Percentiles rank a stretch among this genome's conserved stretches.
Conservation (phyloP, 441 rosid genomes). For the Melastoma candidum region DNA sequence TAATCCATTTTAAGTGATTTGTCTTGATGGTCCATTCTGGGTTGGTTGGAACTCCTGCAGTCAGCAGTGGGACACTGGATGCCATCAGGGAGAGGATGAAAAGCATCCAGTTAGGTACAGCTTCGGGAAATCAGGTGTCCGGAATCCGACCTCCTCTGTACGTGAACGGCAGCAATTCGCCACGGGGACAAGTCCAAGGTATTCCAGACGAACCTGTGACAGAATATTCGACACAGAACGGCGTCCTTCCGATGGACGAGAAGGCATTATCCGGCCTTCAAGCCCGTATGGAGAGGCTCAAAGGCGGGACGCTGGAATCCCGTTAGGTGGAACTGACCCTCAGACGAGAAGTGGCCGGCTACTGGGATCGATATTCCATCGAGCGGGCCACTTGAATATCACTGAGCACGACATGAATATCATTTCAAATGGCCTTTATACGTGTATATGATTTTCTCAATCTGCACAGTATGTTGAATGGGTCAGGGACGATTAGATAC, state of each 20-base stretch:
- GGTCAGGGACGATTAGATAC: no score
- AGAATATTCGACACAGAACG: slow-evolving; percentile 43
- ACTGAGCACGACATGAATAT: no score
- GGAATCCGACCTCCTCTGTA: slow-evolving; percentile 43
- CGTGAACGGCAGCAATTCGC: slow-evolving; percentile 34
- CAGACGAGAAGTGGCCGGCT: no score
- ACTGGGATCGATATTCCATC: no score
- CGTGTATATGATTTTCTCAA: no score
- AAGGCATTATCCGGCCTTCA: slow-evolving; percentile 96
- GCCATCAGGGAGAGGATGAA: slow-evolving; percentile 99
- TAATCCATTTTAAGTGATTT: background rate
- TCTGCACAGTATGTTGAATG: no score
- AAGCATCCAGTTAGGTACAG: slow-evolving; percentile 86
- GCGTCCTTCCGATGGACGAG: slow-evolving; percentile 95
- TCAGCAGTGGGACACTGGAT: slow-evolving; percentile 72
- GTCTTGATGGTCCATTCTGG: background rate
- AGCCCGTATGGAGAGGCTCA: slow-evolving; percentile 98
- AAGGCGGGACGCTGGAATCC: slow-evolving; percentile 77
- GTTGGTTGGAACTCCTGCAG: slow-evolving; percentile 23
- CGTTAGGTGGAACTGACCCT: slow-evolving; percentile 26
- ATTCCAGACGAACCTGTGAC: slow-evolving; percentile 23
- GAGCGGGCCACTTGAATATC: no score
- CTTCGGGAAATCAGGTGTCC: slow-evolving; percentile 58
- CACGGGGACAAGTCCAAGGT: slow-evolving; percentile 28
- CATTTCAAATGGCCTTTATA: no score